phyloP scores from a whole-genome alignment of 768 basidiomycete genomes.

The Tephrocybe sp. region DNA sequence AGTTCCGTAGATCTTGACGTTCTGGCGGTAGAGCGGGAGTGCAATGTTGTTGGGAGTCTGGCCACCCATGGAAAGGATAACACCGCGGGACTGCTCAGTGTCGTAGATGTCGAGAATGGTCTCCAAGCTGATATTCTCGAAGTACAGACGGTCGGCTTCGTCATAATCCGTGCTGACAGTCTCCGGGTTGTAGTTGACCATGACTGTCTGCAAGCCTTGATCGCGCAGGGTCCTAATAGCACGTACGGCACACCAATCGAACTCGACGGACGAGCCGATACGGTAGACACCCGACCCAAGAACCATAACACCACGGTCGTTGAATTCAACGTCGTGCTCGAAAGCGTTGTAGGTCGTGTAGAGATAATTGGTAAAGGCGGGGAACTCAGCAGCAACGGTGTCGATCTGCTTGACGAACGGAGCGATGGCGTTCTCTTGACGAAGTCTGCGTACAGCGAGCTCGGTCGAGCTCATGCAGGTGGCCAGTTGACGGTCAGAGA shows the following conservation, averaged over 20 bases:
- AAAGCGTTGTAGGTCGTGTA: constrained; percentile 98
- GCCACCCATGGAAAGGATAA: constrained; percentile 97
- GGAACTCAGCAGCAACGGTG: constrained; percentile 98
- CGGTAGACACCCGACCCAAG: constrained; percentile 98
- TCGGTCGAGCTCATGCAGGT: constrained; percentile 84
- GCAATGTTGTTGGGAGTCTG: constrained; percentile 99
- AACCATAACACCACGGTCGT: constrained; percentile 94
- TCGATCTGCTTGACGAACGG: constrained; percentile 99
- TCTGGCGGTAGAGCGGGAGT: constrained; percentile 91
- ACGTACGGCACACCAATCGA: constrained; percentile 99
- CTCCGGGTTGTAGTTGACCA: constrained; percentile 99
- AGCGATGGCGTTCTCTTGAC: constrained; percentile 78
- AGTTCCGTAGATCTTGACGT: constrained; percentile 97
- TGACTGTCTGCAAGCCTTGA: constrained; percentile 92
- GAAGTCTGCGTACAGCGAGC: constrained; percentile 86
- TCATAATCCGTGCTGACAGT: constrained; percentile 99
- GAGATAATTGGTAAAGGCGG: constrained; percentile 97
- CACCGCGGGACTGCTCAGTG: constrained; percentile 81
- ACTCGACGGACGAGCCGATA: constrained; percentile 98
- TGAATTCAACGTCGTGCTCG: constrained; percentile 88
- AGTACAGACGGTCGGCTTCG: constrained; percentile 97
- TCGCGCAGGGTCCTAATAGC: constrained; percentile 95
- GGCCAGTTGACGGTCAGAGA: constrained; percentile 92
- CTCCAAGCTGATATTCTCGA: constrained; percentile 97
- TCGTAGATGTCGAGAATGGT: constrained; percentile 98